A percentile compares a stretch with the other conserved stretches of the same genome.
Conservation (phyloP, 345 rosid genomes). For the Iberis pinnata region DNA sequence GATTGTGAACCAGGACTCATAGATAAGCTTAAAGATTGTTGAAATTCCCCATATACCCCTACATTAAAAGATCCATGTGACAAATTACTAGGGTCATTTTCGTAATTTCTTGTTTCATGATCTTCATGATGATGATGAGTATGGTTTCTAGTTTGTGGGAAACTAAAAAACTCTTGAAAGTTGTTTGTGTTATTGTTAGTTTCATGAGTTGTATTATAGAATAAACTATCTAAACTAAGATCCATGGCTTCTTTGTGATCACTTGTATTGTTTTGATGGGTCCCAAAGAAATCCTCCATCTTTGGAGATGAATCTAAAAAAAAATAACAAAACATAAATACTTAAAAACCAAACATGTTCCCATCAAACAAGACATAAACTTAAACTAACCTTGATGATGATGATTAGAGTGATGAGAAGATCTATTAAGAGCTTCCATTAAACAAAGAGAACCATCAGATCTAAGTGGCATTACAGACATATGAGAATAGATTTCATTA, state of each 20-base stretch:
- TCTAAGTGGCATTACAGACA: slow-evolving; percentile 78
- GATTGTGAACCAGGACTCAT: slow-evolving; percentile 97
- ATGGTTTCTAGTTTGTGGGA: slow-evolving; percentile 40
- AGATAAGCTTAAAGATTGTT: slow-evolving; percentile 84
- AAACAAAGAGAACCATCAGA: slow-evolving; percentile 94
- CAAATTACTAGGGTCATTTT: slow-evolving; percentile 39
- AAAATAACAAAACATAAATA: slow-evolving; percentile 10
- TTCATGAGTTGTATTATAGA: slow-evolving; percentile 37
- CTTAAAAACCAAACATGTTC: slow-evolving; percentile 29
- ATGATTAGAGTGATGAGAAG: slow-evolving; percentile 39
- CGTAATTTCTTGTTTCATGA: slow-evolving; percentile 38
- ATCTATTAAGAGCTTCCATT: slow-evolving; percentile 74
- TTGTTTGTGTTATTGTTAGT: slow-evolving; percentile 34
- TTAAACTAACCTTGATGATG: slow-evolving; percentile 43
- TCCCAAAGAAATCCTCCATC: slow-evolving; percentile 87
- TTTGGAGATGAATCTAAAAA: slow-evolving; percentile 60
- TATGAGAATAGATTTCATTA: slow-evolving; percentile 41
- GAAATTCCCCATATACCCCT: slow-evolving; percentile 64
- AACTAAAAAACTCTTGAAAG: slow-evolving; percentile 36
- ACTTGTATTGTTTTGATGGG: slow-evolving; percentile 59
- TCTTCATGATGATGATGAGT: slow-evolving; percentile 35
- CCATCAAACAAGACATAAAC: slow-evolving; percentile 22
- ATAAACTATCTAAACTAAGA: slow-evolving; percentile 66
- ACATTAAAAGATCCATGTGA: slow-evolving; percentile 49
- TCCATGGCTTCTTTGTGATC: slow-evolving; percentile 64